A percentile compares a stretch with the other conserved stretches of the same genome.
Conservation (phyloP, 768 basidiomycete species). For the Russula virescens region DNA sequence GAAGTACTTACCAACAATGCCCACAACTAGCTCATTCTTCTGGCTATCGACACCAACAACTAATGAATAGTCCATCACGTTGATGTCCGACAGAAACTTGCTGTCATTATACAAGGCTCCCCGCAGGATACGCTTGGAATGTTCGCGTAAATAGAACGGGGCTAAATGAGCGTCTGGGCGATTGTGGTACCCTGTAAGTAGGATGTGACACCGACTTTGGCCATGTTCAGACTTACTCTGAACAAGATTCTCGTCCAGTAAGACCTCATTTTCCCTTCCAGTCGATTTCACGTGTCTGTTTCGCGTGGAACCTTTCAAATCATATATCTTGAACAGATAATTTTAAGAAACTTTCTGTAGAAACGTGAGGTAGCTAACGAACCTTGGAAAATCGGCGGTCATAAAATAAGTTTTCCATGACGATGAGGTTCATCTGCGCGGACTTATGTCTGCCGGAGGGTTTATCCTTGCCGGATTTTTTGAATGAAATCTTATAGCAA, state of each 20-base stretch:
- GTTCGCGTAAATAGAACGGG: conserved; percentile 94
- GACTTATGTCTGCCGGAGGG: conserved; percentile 62
- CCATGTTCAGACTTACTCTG: conserved; percentile 48
- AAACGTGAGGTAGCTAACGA: background rate
- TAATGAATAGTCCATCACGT: conserved; percentile 97
- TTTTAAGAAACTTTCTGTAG: background rate
- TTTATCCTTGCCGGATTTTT: conserved; percentile 69
- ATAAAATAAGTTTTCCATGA: conserved; percentile 98
- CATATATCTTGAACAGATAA: conserved; percentile 68
- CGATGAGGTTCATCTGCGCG: conserved; percentile 89
- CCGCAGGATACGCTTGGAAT: conserved; percentile 87
- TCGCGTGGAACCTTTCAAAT: conserved; percentile 92
- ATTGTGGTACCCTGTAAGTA: background rate
- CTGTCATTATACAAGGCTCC: conserved; percentile 93
- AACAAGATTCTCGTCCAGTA: conserved; percentile 94
- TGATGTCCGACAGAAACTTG: conserved; percentile 88
- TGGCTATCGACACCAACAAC: conserved; percentile 91
- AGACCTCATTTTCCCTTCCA: conserved; percentile 85
- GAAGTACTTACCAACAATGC: conserved; percentile 80
- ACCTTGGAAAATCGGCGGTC: conserved; percentile 87
- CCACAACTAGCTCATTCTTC: conserved; percentile 88
- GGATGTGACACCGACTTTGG: background rate
- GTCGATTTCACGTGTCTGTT: conserved; percentile 92
- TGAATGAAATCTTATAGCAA: conserved; percentile 90
- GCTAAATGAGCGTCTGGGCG: conserved; percentile 70